A percentile compares a stretch with the other conserved stretches of the same genome.
These are phyloP conservation scores for Arxiozyma slooffiae DNA, from an alignment of 1,139 yeast genomes.

Conservation along the genomic window DNA sequence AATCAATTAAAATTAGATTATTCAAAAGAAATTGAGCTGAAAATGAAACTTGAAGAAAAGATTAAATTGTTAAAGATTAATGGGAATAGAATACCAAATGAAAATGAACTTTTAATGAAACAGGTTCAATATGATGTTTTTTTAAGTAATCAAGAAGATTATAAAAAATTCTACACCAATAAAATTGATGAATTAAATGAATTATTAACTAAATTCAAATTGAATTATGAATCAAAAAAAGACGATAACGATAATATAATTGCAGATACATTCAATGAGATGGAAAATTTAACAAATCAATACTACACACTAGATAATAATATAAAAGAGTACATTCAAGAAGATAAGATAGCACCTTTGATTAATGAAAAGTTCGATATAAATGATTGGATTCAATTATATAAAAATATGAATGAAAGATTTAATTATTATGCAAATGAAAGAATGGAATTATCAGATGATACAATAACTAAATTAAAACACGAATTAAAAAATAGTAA, in stretches of 20 bases:
- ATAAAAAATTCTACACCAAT: slow-evolving; percentile 2
- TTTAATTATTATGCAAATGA: slow-evolving; percentile 14
- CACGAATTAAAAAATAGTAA: not conserved
- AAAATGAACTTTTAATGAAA: slow-evolving; percentile 45
- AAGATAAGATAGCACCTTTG: slow-evolving; percentile 10
- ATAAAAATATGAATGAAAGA: slow-evolving; percentile 13
- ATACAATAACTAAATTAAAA: slow-evolving; percentile 1
- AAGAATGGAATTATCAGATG: slow-evolving; percentile 10
- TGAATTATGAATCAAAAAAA: not conserved
- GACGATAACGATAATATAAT: not conserved
- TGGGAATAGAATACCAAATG: slow-evolving; percentile 8
- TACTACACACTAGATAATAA: slow-evolving; percentile 1
- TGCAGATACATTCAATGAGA: not conserved
- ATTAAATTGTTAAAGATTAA: not conserved
- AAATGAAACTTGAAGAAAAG: not conserved
- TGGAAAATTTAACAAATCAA: not conserved
- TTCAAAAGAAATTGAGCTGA: slow-evolving; percentile 37
- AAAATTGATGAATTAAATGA: slow-evolving; percentile 4
- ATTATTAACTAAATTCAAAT: not conserved
- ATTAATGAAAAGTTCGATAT: slow-evolving; percentile 10
- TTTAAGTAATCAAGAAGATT: slow-evolving; percentile 22
- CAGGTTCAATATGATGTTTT: slow-evolving; percentile 57
- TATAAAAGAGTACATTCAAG: slow-evolving; percentile 8
- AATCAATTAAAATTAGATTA: slow-evolving; percentile 37
- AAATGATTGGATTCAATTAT: slow-evolving; percentile 15